Evolutionary conservation across 768 basidiomycete species (phyloP).

Genomic region (Rhizopogon vesiculosus): DNA sequence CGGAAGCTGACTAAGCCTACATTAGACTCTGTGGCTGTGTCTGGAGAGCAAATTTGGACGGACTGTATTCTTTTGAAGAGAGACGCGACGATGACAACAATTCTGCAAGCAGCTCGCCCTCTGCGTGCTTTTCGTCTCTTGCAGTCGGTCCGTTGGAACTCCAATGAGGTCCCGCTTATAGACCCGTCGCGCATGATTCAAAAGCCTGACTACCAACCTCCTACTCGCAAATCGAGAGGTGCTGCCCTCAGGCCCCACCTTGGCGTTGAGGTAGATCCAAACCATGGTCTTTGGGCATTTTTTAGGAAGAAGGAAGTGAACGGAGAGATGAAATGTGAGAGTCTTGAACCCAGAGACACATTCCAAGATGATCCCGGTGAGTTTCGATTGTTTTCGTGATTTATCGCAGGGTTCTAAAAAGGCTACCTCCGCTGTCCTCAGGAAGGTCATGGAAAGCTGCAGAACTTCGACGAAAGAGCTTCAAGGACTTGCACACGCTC

Average conservation of each 20-base stretch:
- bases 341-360: constrained; percentile 29
- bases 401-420: constrained; percentile 3
- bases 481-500: constrained; percentile 88
- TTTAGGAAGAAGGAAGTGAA: constrained; percentile 56
- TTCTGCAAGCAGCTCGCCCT: constrained; percentile 16
- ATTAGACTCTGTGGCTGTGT: constrained; percentile 17
- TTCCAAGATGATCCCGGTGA: constrained; percentile 31
- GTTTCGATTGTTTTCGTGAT: constrained; percentile 7
- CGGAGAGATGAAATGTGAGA: constrained; percentile 53
- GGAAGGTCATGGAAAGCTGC: constrained; percentile 85
- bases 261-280: constrained; percentile 40
- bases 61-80: not conserved
- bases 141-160: constrained; percentile 15
- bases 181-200: constrained; percentile 1
- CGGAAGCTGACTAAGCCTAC: constrained; percentile 7
- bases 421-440: constrained; percentile 27
- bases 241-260: constrained; percentile 38
- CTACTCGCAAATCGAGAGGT: constrained; percentile 9
- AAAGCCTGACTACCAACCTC: not conserved
- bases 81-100: constrained; percentile 14
- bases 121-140: constrained; percentile 11
- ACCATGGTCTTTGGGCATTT: constrained; percentile 77
- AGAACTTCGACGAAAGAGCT: constrained; percentile 87
- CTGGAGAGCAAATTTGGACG: not conserved
- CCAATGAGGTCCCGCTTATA: constrained; percentile 11